Percentiles rank a stretch among this genome's conserved stretches.
phyloP scores from a whole-genome alignment of 192 early-diverging fungal species.

The Backusella mclennaniae region DNA sequence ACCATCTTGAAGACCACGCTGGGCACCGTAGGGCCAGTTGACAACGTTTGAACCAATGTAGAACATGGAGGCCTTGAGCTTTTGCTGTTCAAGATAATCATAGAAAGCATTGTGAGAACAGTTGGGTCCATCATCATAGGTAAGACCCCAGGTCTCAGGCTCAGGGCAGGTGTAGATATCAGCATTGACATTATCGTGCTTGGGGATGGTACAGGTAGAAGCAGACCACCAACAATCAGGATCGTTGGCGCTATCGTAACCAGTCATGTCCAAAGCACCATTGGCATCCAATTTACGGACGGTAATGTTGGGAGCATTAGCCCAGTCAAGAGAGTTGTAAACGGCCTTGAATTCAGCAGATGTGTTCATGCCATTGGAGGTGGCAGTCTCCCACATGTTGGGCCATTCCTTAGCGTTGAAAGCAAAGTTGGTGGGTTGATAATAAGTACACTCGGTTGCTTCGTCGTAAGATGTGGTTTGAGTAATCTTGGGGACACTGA shows the following conservation, averaged over 20 bases:
- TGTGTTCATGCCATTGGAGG: slow-evolving; percentile 35
- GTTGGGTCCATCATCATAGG: slow-evolving; percentile 58
- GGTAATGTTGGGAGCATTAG: slow-evolving; percentile 35
- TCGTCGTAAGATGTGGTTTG: slow-evolving; percentile 33
- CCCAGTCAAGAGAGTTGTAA: slow-evolving; percentile 44
- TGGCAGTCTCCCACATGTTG: slow-evolving; percentile 31
- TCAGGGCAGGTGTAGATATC: slow-evolving; percentile 37
- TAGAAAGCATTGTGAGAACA: slow-evolving; percentile 43
- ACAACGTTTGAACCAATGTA: slow-evolving; percentile 41
- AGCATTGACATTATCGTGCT: slow-evolving; percentile 15
- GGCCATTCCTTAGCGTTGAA: slow-evolving; percentile 28
- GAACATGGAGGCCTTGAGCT: slow-evolving; percentile 42
- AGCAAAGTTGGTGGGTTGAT: slow-evolving; percentile 9
- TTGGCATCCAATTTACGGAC: slow-evolving; percentile 18
- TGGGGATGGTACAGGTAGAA: slow-evolving; percentile 28
- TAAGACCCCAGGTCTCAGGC: slow-evolving; percentile 50
- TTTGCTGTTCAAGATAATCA: slow-evolving; percentile 42
- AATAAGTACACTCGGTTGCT: slow-evolving; percentile 25
- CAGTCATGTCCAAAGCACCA: slow-evolving; percentile 30
- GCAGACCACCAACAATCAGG: slow-evolving; percentile 49
- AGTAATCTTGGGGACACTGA: slow-evolving; percentile 30
- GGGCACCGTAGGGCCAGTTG: slow-evolving; percentile 37
- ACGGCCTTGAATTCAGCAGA: slow-evolving; percentile 39
- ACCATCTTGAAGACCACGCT: slow-evolving; percentile 44
- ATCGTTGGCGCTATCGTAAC: slow-evolving; percentile 15